Percentiles rank a stretch among this genome's conserved stretches.
phyloP scores from a whole-genome alignment of 2,329 filamentous ascomycete genomes.

The Setomelanomma holmii region DNA sequence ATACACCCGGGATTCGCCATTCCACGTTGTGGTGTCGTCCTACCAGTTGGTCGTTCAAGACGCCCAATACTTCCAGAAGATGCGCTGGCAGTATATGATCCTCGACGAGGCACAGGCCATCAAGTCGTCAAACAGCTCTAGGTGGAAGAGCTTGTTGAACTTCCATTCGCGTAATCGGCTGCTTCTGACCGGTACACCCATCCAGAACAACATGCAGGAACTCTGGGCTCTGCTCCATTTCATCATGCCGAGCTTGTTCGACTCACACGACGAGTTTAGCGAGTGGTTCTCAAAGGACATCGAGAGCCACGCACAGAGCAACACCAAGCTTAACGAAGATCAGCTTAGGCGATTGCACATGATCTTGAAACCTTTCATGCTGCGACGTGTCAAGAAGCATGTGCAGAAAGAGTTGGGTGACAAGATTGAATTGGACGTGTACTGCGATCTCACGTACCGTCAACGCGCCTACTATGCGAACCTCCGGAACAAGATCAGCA shows the following conservation, averaged over 20 bases:
- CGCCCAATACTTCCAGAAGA: constrained; percentile 97
- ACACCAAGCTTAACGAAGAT: constrained; percentile 99
- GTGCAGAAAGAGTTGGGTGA: constrained; percentile 98
- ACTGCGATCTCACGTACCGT: constrained; percentile 95
- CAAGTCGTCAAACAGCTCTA: constrained; percentile 94
- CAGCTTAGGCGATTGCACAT: constrained; percentile 96
- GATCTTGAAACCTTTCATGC: constrained; percentile 99
- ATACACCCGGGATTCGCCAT: constrained; percentile 89
- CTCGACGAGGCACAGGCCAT: constrained; percentile 98
- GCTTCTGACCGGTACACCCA: constrained; percentile 92
- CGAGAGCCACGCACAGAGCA: constrained; percentile 96
- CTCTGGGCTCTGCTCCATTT: constrained; percentile 97
- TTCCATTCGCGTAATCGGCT: constrained; percentile 97
- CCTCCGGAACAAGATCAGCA: constrained; percentile 94
- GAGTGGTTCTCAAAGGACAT: constrained; percentile 97
- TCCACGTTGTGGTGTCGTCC: constrained; percentile 95
- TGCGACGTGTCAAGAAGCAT: constrained; percentile 99
- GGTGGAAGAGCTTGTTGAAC: constrained; percentile 93
- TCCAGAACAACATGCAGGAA: constrained; percentile 99
- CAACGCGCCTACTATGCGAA: constrained; percentile 94
- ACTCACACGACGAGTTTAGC: constrained; percentile 90
- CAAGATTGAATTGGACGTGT: constrained; percentile 96
- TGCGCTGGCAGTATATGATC: constrained; percentile 99
- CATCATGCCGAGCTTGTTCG: constrained; percentile 99
- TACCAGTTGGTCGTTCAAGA: constrained; percentile 98